A percentile compares a stretch with the other conserved stretches of the same genome.
These are phyloP conservation scores for Paraphoma chrysanthemicola DNA, from an alignment of 2,329 filamentous ascomycete genomes.

Conservation along the genomic window DNA sequence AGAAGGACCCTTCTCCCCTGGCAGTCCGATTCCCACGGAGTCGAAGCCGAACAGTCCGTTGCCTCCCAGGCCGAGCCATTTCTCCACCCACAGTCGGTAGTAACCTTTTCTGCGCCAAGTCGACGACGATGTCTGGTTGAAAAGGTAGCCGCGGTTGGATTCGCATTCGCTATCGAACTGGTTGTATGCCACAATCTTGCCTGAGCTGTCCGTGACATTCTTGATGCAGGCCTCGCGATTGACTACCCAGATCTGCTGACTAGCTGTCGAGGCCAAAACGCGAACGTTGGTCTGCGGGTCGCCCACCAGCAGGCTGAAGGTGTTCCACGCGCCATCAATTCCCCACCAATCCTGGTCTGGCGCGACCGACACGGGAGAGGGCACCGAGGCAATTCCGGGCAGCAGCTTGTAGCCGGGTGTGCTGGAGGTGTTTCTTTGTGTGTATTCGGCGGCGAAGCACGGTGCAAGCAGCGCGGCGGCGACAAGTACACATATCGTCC, in stretches of 20 bases:
- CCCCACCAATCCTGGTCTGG: constrained; percentile 49
- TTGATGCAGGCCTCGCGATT: constrained; percentile 38
- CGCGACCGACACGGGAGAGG: constrained; percentile 40
- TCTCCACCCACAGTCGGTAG: constrained; percentile 65
- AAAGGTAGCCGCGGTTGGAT: constrained; percentile 65
- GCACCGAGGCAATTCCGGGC: constrained; percentile 27
- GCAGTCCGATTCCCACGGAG: constrained; percentile 50
- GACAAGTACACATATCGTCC: constrained; percentile 19
- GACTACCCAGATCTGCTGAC: constrained; percentile 76
- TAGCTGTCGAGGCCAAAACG: constrained; percentile 69
- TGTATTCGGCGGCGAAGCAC: constrained; percentile 24
- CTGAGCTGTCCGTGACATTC: constrained; percentile 53
- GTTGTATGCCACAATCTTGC: constrained; percentile 24
- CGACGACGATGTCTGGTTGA: constrained; percentile 60
- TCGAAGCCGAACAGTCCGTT: constrained; percentile 71
- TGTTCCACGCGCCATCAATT: constrained; percentile 66
- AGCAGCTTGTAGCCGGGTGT: constrained; percentile 25
- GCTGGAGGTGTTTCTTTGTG: constrained; percentile 29
- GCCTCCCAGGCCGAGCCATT: constrained; percentile 63
- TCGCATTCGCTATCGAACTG: constrained; percentile 53
- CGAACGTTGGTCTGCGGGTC: constrained; percentile 61
- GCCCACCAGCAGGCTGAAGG: constrained; percentile 67
- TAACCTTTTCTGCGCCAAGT: constrained; percentile 67
- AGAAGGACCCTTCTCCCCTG: constrained; percentile 49
- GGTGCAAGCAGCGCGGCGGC: constrained; percentile 23